Conservation (phyloP, 371 early-diverging fungal genomes). For the Mortierella sp. region DNA sequence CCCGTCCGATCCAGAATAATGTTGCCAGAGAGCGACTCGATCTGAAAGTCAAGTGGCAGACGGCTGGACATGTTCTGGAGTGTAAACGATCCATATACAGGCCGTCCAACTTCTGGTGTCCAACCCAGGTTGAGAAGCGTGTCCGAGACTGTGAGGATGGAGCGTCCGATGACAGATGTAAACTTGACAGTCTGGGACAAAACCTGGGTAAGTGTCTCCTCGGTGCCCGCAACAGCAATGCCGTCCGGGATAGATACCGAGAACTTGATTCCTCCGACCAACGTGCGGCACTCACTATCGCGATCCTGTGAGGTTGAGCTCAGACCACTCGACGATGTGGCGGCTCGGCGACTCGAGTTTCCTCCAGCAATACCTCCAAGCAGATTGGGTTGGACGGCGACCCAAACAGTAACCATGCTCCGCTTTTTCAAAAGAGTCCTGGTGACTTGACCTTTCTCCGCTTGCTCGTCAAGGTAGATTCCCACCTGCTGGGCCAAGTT, state of each 20-base stretch:
- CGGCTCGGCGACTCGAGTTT: constrained; percentile 29
- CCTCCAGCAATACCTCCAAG: constrained; percentile 57
- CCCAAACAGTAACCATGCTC: constrained; percentile 75
- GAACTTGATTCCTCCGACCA: constrained; percentile 89
- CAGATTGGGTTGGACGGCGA: constrained; percentile 86
- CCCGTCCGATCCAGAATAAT: constrained; percentile 70
- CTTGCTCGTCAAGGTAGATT: constrained; percentile 79
- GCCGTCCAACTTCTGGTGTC: constrained; percentile 64
- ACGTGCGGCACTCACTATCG: constrained; percentile 75
- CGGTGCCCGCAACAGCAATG: constrained; percentile 6
- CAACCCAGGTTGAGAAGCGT: constrained; percentile 70
- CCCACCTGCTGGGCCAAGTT: constrained; percentile 87
- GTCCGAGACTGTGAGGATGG: constrained; percentile 78
- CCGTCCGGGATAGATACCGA: constrained; percentile 70
- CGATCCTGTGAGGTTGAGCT: constrained; percentile 32
- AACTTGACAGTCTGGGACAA: constrained; percentile 85
- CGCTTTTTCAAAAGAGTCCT: constrained; percentile 68
- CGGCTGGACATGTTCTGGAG: constrained; percentile 75
- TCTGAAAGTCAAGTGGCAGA: constrained; percentile 74
- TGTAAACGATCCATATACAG: constrained; percentile 73
- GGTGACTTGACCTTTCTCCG: constrained; percentile 74
- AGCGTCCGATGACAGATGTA: constrained; percentile 85
- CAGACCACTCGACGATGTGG: constrained; percentile 13
- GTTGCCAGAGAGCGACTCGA: constrained; percentile 71
- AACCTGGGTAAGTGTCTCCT: constrained; percentile 57